phyloP scores from a whole-genome alignment of 1,139 yeast genomes.

The Blastobotrys capitulatus region DNA sequence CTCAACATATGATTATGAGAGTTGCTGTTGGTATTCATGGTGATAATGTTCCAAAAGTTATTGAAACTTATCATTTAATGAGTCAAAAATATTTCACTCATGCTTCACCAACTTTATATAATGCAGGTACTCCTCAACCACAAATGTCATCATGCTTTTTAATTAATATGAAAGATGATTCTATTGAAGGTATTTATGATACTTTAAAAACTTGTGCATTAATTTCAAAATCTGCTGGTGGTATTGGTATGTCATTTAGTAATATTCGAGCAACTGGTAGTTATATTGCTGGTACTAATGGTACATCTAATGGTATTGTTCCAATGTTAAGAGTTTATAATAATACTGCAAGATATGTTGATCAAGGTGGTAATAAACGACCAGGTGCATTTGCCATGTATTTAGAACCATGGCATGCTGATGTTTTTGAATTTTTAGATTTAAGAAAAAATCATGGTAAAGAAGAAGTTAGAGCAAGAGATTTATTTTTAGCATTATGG shows the following conservation, averaged over 20 bases:
- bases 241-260: conserved; percentile 80
- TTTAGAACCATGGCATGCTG: conserved; percentile 91
- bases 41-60: conserved; percentile 57
- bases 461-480: conserved; percentile 87
- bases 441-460: conserved; percentile 87
- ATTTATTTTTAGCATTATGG: conserved; percentile 88
- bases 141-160: conserved; percentile 89
- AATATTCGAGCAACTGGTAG: conserved; percentile 83
- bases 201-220: conserved; percentile 82
- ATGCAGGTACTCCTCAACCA: conserved; percentile 83
- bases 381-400: conserved; percentile 91
- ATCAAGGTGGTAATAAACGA: conserved; percentile 91
- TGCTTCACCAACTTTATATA: conserved; percentile 85
- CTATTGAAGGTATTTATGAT: conserved; percentile 85
- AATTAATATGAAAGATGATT: conserved; percentile 83
- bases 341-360: conserved; percentile 89
- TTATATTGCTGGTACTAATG: conserved; percentile 83
- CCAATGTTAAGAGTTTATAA: conserved; percentile 90
- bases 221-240: conserved; percentile 88
- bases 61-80: conserved; percentile 82
- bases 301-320: conserved; percentile 80
- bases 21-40: conserved; percentile 89
- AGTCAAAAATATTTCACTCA: conserved; percentile 79
- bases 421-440: conserved; percentile 75
- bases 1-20: conserved; percentile 86